Evolutionary conservation across 2,329 filamentous ascomycete genomes (phyloP), one percentile per base, ranked within the genome.

Genomic region (Penicillium sp.): DNA sequence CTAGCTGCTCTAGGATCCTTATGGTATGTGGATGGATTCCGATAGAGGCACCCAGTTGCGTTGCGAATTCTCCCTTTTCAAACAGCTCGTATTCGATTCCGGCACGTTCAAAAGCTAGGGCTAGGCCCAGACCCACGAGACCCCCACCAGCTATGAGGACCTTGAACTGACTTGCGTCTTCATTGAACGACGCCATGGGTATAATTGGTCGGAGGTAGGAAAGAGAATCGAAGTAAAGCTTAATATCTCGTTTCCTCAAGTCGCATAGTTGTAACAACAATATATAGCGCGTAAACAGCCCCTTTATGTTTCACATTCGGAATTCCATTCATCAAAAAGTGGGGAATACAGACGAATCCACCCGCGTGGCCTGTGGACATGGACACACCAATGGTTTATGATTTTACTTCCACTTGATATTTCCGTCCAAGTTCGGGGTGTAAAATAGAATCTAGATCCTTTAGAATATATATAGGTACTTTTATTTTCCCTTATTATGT

Each of bases 1-100:
- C 58, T n/a, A 60, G 47, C 21, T 60, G 53, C 39, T 60, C 44
- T 50, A 60, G 39, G 10, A 60, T 60, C 13, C 44, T 44, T 10
- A 60, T 57, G 15, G 58, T 50, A n/a, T 52, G 49, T 1, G 49
- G 49, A 5, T 52, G 49, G 17, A 52, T 35, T 25, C 49, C 49
- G 10, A 52, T 52, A n/a, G 49, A 52, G 4, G 49, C 58, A 10
- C 58, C 58, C 6, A 57, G 33, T 21, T 60, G 49, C 0, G 58
- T 23, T 44, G 54, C 58, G 12, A 61, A 57, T 1, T 61, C 57
- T 23, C 56, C 57, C n/a, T 59, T 61, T 25, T 61, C 59, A 38
- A 61, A 59, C 9, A 61, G 38, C 35, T 61, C 59, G 12, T 59
- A 61, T 3, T 61, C 57, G 27, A 61, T 59, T 13, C 53, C 57